Evolutionary conservation across 2,329 filamentous ascomycete genomes (phyloP).

Genomic region (Arthrobotrys entomopaga): DNA sequence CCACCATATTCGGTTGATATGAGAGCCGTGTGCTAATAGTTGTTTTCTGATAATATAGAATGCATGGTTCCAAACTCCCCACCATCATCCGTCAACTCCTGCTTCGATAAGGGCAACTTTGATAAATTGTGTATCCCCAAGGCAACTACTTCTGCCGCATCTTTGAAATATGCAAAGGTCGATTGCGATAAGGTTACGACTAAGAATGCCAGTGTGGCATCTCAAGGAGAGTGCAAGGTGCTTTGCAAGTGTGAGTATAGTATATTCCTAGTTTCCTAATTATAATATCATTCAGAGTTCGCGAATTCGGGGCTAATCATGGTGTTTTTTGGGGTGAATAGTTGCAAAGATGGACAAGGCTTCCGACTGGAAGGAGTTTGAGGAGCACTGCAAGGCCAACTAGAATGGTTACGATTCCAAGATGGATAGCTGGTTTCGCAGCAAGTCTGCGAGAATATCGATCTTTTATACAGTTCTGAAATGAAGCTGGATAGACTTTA

Average conservation of each 20-base stretch:
- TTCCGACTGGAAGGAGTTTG: neutral
- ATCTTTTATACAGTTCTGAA: no score
- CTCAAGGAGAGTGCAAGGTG: neutral
- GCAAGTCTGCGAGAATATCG: no score
- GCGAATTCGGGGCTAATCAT: neutral
- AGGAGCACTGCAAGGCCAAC: conserved; percentile 3
- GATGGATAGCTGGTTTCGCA: no score
- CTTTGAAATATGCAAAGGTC: neutral
- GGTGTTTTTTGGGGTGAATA: neutral
- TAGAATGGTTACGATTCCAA: neutral
- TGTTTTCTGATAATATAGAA: neutral
- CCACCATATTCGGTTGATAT: neutral
- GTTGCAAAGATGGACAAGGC: neutral
- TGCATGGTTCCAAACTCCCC: neutral
- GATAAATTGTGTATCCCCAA: conserved; percentile 3
- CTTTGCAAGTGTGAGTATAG: conserved; percentile 4
- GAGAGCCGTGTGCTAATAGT: neutral
- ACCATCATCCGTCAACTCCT: neutral
- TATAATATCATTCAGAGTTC: neutral
- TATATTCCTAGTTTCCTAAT: neutral
- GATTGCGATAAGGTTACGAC: neutral
- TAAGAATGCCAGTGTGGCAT: neutral
- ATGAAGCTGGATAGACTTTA: no score
- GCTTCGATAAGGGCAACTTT: conserved; percentile 2
- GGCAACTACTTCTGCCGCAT: neutral